These are phyloP conservation scores for Punica granatum DNA, from an alignment of 345 rosid species.

Conservation along the genomic window DNA sequence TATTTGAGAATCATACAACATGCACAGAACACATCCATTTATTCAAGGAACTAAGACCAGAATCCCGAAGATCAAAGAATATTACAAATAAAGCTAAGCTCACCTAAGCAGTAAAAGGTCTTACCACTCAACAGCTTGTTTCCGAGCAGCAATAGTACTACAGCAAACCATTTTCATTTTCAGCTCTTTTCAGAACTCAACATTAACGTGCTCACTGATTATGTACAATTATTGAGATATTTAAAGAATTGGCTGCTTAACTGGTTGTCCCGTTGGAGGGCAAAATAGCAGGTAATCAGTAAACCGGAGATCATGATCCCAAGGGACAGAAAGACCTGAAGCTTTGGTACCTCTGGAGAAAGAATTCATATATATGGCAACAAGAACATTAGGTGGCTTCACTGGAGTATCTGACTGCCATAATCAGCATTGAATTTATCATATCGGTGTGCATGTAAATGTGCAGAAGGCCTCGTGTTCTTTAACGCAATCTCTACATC, in stretches of 20 bases:
- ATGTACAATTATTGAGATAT: background rate
- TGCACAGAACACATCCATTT: no score
- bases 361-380: background rate
- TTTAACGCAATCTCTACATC: conserved; percentile 71
- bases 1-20: no score
- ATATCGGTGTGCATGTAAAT: conserved; percentile 73
- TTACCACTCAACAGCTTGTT: no score
- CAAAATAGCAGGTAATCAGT: background rate
- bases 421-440: conserved; percentile 85
- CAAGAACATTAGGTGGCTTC: conserved; percentile 1
- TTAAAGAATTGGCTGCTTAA: background rate
- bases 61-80: no score
- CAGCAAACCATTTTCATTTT: background rate
- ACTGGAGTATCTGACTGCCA: conserved; percentile 78
- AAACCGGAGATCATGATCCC: background rate
- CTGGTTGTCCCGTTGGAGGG: background rate
- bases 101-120: no score
- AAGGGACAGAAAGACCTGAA: background rate
- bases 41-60: no score
- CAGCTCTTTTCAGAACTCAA: background rate
- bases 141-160: background rate
- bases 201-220: background rate
- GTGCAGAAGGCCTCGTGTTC: conserved; percentile 93
- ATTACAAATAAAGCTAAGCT: no score
- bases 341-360: background rate